Percentiles rank a stretch among this genome's conserved stretches.
Evolutionary conservation across 441 rosid genomes (phyloP).

Genomic region (Omphalea diandra): DNA sequence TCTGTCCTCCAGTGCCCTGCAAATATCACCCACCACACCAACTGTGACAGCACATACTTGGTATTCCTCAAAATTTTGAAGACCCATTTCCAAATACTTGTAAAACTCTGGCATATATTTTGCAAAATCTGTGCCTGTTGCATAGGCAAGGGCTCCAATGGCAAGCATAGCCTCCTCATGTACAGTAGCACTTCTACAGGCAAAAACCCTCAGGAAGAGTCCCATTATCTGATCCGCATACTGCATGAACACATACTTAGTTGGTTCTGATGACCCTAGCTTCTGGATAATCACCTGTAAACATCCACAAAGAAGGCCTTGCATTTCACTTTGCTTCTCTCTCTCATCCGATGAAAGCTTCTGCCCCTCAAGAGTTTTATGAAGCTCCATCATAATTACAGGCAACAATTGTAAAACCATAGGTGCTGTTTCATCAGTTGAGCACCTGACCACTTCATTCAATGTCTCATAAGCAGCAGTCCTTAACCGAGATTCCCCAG

Average conservation of each 20-base stretch:
- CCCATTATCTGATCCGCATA: conserved; percentile 62
- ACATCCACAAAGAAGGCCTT: conserved; percentile 60
- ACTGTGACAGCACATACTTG: no score
- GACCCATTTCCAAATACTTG: conserved; percentile 56
- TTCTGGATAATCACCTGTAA: conserved; percentile 51
- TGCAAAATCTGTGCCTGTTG: conserved; percentile 49
- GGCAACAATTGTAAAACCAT: conserved; percentile 44
- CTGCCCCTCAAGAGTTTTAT: conserved; percentile 43
- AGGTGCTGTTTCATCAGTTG: conserved; percentile 42
- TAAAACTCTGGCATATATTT: conserved; percentile 63
- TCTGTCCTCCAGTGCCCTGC: conserved; percentile 55
- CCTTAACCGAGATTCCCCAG: conserved; percentile 40
- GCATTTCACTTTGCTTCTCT: conserved; percentile 44
- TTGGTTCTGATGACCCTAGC: conserved; percentile 38
- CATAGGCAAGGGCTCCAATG: conserved; percentile 59
- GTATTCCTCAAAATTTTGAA: conserved; percentile 59
- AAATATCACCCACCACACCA: conserved; percentile 60
- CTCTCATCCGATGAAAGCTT: conserved; percentile 38
- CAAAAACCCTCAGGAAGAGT: conserved; percentile 54
- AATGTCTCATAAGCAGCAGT: conserved; percentile 51
- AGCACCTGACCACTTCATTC: conserved; percentile 46
- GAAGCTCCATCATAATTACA: conserved; percentile 42
- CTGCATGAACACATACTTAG: conserved; percentile 44
- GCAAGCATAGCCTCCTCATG: conserved; percentile 66
- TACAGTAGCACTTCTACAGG: conserved; percentile 54